phyloP scores from a whole-genome alignment of 371 early-diverging fungal species.

The Apophysomyces elegans region DNA sequence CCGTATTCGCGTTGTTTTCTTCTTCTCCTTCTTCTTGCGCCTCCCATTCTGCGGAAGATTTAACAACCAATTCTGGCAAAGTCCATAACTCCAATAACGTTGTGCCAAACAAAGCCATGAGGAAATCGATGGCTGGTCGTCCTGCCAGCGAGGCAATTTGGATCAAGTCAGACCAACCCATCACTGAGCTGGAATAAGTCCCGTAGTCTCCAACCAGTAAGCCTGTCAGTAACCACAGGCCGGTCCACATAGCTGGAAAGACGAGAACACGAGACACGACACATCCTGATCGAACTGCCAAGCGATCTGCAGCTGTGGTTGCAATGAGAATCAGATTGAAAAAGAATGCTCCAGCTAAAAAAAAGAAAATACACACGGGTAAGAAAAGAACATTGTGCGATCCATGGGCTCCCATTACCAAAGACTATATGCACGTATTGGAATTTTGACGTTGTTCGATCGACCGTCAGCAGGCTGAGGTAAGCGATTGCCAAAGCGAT shows the following conservation, averaged over 20 bases:
- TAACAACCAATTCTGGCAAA: not conserved
- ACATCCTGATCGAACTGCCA: conserved; percentile 9
- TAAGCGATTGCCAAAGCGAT: conserved; percentile 19
- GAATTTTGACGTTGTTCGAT: conserved; percentile 13
- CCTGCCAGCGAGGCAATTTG: conserved; percentile 36
- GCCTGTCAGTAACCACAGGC: conserved; percentile 22
- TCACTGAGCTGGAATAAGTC: conserved; percentile 22
- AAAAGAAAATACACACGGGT: not conserved
- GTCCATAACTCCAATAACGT: conserved; percentile 24
- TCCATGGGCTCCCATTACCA: conserved; percentile 11
- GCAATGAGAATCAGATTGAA: conserved; percentile 13
- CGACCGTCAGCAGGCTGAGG: conserved; percentile 25
- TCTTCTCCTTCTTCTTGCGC: not conserved
- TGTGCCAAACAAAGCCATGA: conserved; percentile 33
- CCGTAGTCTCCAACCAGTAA: conserved; percentile 32
- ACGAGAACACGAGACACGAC: conserved; percentile 25
- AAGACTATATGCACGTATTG: conserved; percentile 18
- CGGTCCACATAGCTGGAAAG: conserved; percentile 36
- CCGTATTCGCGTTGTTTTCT: not conserved
- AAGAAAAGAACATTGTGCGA: not conserved
- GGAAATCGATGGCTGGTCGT: conserved; percentile 35
- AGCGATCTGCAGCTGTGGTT: conserved; percentile 19
- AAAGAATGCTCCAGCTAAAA: conserved; percentile 10
- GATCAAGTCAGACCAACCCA: conserved; percentile 34
- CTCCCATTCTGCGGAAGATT: not conserved